A percentile compares a stretch with the other conserved stretches of the same genome.
phyloP scores from a whole-genome alignment of 345 rosid genomes.

The Rubroshorea leprosula region DNA sequence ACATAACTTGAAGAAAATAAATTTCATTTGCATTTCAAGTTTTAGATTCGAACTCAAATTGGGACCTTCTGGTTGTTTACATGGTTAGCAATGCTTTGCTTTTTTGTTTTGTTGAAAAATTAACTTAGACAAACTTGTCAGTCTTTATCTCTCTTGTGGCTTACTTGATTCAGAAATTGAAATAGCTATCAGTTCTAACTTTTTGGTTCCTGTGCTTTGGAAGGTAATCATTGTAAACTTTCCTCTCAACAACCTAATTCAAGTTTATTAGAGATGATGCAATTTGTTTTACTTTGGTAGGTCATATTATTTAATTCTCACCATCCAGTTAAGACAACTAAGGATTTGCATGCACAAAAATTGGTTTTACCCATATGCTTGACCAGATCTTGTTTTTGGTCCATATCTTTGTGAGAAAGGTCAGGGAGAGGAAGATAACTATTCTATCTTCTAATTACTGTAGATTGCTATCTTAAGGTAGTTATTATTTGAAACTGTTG shows the following conservation, averaged over 20 bases:
- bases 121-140: not conserved
- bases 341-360: not conserved
- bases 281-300: not conserved
- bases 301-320: not conserved
- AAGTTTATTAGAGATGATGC: not conserved
- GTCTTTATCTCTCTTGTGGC: constrained; percentile 5
- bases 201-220: too few species aligned
- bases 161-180: not conserved
- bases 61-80: not conserved
- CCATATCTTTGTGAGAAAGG: constrained; percentile 2
- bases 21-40: too few species aligned
- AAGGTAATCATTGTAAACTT: not conserved
- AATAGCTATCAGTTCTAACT: too few species aligned
- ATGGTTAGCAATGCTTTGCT: too few species aligned
- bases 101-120: not conserved
- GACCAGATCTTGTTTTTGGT: not conserved
- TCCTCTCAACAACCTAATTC: not conserved
- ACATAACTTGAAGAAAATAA: too few species aligned
- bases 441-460: not conserved
- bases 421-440: not conserved
- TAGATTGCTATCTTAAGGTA: not conserved
- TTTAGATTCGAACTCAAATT: too few species aligned
- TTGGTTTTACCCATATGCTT: not conserved
- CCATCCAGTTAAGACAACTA: not conserved
- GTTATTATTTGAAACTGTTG: too few species aligned